Evolutionary conservation across 1,139 yeast species (phyloP).

Genomic region (Pneumocystis wakefieldiae): DNA sequence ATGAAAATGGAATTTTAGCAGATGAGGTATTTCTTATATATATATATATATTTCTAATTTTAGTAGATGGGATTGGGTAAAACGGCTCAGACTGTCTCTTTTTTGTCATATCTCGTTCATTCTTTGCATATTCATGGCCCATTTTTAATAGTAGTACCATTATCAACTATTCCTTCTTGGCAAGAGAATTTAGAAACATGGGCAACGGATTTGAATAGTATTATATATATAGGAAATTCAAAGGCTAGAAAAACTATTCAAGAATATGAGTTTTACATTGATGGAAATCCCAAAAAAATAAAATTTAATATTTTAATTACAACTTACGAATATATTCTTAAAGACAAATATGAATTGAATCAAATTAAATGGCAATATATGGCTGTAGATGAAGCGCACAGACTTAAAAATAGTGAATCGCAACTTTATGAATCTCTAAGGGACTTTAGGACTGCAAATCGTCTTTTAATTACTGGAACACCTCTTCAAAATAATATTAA

Average conservation of each 20-base stretch:
- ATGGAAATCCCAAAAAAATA: conserved; percentile 43
- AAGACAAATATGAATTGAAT: conserved; percentile 71
- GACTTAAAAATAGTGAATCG: conserved; percentile 86
- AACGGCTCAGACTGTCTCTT: conserved; percentile 92
- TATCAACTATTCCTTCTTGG: conserved; percentile 97
- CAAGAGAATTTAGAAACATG: conserved; percentile 95
- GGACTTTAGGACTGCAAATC: conserved; percentile 68
- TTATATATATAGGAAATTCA: conserved; percentile 85
- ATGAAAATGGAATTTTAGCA: conserved; percentile 93
- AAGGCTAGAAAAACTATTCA: conserved; percentile 69
- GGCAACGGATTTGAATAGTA: conserved; percentile 91
- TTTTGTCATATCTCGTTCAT: conserved; percentile 83
- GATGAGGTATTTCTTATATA: conserved; percentile 40
- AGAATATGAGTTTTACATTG: conserved; percentile 67
- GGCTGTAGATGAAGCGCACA: conserved; percentile 97
- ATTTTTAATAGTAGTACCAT: conserved; percentile 86
- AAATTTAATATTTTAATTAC: conserved; percentile 81
- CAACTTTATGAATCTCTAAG: conserved; percentile 77
- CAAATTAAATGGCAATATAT: conserved; percentile 83
- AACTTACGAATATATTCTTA: conserved; percentile 87
- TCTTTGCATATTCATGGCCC: conserved; percentile 96
- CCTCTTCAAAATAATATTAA: conserved; percentile 92
- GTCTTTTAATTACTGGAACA: conserved; percentile 90
- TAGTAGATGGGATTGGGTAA: conserved; percentile 82
- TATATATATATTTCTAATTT: not conserved